Conservation (phyloP, 1,284 basidiomycete species). For the Naganishia albida region DNA sequence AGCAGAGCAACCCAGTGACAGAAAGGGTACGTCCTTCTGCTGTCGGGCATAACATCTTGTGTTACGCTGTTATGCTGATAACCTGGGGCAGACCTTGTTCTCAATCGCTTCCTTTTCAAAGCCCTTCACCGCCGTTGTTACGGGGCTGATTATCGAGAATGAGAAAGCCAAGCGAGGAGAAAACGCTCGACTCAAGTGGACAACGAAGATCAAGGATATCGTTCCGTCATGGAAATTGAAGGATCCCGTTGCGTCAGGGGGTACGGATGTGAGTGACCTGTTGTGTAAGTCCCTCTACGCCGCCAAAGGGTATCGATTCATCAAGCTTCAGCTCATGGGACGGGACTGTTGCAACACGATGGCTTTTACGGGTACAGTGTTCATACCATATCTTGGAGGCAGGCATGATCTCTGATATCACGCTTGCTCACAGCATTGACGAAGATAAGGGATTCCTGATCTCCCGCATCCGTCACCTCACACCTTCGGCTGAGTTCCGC, state of each 20-base stretch:
- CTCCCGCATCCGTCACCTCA: constrained; percentile 38
- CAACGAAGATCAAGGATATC: constrained; percentile 46
- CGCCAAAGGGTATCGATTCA: not conserved
- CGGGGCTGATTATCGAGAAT: constrained; percentile 54
- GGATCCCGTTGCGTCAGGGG: constrained; percentile 31
- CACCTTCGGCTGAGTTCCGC: constrained; percentile 42
- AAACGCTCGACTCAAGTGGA: constrained; percentile 43
- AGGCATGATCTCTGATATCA: no score
- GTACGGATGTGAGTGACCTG: constrained; percentile 34
- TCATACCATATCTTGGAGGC: not conserved
- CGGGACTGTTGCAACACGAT: constrained; percentile 37
- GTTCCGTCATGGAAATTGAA: constrained; percentile 32
- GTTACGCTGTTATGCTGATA: no score
- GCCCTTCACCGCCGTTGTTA: constrained; percentile 46
- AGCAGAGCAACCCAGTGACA: constrained; percentile 9
- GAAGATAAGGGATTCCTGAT: constrained; percentile 22
- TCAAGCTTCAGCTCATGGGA: constrained; percentile 37
- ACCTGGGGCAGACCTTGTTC: constrained; percentile 45
- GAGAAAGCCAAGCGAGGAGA: constrained; percentile 50
- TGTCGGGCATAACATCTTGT: not conserved
- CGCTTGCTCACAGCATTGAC: not conserved
- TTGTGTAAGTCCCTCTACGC: constrained; percentile 35
- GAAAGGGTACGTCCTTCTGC: constrained; percentile 9
- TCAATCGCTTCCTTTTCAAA: constrained; percentile 56
- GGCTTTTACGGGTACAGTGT: constrained; percentile 18